Evolutionary conservation across 2,329 filamentous ascomycete genomes (phyloP).

Genomic region (Colletotrichum acutatum): DNA sequence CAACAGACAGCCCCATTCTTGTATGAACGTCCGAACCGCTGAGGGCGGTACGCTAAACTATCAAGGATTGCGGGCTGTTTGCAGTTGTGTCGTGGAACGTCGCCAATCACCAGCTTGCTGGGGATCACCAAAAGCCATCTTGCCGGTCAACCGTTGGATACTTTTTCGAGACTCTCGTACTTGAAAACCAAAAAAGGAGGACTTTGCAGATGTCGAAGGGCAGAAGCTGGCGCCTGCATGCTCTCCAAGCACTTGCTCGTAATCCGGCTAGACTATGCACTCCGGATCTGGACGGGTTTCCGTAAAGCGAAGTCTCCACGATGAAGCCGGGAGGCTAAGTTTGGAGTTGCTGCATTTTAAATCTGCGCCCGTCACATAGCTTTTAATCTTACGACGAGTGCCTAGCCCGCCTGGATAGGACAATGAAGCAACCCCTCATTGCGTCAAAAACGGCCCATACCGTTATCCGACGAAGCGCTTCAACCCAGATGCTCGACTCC

Average conservation of each 20-base stretch:
- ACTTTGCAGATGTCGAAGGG: too few species aligned
- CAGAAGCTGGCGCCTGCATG: too few species aligned
- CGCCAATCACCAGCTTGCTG: background rate
- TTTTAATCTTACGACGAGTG: background rate
- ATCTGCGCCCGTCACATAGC: background rate
- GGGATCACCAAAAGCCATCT: too few species aligned
- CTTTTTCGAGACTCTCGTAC: too few species aligned
- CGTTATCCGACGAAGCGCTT: constrained; percentile 11
- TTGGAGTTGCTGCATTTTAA: background rate
- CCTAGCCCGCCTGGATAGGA: background rate
- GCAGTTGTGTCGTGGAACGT: background rate
- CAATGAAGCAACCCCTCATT: background rate
- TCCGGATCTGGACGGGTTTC: background rate
- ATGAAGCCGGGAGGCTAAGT: background rate
- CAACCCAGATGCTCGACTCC: background rate
- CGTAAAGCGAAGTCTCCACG: background rate
- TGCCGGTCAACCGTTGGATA: too few species aligned
- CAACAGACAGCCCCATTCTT: background rate
- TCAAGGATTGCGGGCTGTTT: background rate
- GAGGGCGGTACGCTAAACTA: background rate
- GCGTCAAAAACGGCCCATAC: constrained; percentile 10
- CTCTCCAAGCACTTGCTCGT: too few species aligned
- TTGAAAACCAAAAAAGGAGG: too few species aligned
- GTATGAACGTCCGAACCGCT: background rate
- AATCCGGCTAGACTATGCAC: background rate